Evolutionary conservation across 2,329 filamentous ascomycete genomes (phyloP), one percentile per base, ranked within the genome.

Genomic region (Calonectria henricotiae): DNA sequence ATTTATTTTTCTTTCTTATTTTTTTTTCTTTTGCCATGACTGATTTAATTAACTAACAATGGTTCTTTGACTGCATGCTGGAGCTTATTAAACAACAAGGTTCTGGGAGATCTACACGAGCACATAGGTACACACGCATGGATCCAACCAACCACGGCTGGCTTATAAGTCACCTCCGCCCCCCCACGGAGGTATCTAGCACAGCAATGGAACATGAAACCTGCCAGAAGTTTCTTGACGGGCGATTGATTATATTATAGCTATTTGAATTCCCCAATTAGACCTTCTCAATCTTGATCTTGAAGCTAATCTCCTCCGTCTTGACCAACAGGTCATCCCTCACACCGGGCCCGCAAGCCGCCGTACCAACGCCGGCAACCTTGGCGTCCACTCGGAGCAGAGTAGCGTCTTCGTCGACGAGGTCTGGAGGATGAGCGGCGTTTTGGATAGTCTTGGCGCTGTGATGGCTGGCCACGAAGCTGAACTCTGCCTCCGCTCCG

Each of bases 341-440:
- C 1, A 87, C 85, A 0, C 80, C 85, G 0, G 86, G 85, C 4
- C 87, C 87, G 66, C 86, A 88, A 1, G 86, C 85, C 0, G 79
- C 86, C 0, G 85, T 84, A 1, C 87, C 86, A 0, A 88, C 85
- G 2, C 86, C 86, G 0, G 86, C 83, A n/a, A 87, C 86, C 70
- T 79, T 79, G 1, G 80, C 81, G 71, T 86, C 85, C n/a, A 87
- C 74, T 37, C 84, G 79, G 44, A 87, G 71, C 41, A 85, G 74
- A 5, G 81, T 82, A 0, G 82, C 84, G 65, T 87, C 84, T 74
- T 87, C 84, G 70, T 85, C 85, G 3, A 82, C 82, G 65, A 94
- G 79, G 78, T 94, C 90, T 73, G 89, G 85, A 0, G 92, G 91
- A 78, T 94, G 92, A 49, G 82, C 86, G 3, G 91, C 90, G 1